Conservation (phyloP, 176 grass and related monocot genomes). For the Oryza australiensis region DNA sequence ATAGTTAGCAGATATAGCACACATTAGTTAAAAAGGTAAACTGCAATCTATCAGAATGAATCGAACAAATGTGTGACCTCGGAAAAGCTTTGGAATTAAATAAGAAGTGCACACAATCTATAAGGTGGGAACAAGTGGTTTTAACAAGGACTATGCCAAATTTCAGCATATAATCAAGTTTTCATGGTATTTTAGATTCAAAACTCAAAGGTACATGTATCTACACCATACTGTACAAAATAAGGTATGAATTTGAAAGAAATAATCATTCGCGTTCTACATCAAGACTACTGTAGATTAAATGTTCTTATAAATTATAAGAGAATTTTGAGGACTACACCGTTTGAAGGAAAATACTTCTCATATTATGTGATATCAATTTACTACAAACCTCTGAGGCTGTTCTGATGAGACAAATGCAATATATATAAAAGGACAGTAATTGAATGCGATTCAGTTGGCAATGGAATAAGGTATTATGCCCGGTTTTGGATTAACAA, state of each 20-base stretch:
- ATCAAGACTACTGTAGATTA: neutral
- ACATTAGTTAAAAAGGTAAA: neutral
- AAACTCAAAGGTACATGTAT: neutral
- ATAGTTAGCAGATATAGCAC: slow-evolving; percentile 29
- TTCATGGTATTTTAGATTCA: neutral
- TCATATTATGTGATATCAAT: neutral
- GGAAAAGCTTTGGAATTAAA: neutral
- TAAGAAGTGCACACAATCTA: neutral
- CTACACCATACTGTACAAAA: neutral
- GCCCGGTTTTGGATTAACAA: neutral
- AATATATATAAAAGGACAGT: neutral
- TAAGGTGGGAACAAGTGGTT: neutral
- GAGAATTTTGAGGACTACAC: neutral
- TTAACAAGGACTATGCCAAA: neutral
- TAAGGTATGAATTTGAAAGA: neutral
- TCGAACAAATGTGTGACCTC: neutral
- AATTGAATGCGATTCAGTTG: neutral
- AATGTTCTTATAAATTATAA: neutral
- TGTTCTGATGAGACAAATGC: neutral
- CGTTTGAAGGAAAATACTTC: neutral
- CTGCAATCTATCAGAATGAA: neutral
- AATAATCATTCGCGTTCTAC: neutral
- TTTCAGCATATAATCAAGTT: neutral
- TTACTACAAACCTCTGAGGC: neutral
- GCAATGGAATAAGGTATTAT: neutral